Evolutionary conservation across 2,329 filamentous ascomycete genomes (phyloP).

Genomic region (Fusarium sp.): DNA sequence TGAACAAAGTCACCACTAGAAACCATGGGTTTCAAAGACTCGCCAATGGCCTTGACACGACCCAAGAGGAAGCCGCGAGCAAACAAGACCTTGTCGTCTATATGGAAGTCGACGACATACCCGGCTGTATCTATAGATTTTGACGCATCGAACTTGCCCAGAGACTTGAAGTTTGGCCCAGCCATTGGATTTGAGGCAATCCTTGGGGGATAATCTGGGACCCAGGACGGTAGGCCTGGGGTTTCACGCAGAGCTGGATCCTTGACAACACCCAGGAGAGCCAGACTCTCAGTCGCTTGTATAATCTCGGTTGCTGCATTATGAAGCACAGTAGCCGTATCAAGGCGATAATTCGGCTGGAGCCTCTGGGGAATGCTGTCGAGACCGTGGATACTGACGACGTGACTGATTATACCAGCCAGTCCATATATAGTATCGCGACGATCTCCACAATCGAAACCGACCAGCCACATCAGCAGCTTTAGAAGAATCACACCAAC

Average conservation of each 20-base stretch:
- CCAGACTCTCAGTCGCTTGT: neutral
- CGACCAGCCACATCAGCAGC: neutral
- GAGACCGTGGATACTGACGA: neutral
- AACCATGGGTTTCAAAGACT: neutral
- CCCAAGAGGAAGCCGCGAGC: neutral
- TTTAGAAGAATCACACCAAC: neutral
- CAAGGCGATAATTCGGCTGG: neutral
- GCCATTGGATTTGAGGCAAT: neutral
- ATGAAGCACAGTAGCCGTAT: neutral
- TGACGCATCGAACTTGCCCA: neutral
- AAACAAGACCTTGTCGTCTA: neutral
- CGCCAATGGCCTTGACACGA: neutral
- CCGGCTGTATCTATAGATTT: neutral
- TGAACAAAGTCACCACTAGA: neutral
- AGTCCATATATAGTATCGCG: neutral
- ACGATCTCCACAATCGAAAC: neutral
- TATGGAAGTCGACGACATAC: neutral
- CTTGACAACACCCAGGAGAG: neutral
- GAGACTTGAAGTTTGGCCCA: neutral
- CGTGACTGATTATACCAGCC: neutral
- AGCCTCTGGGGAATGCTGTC: neutral
- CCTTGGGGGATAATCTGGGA: neutral
- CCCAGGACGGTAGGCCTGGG: neutral
- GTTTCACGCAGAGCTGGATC: neutral
- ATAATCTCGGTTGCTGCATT: neutral